phyloP scores from a whole-genome alignment of 73 alveolate genomes.

The Paramecium primaurelia region DNA sequence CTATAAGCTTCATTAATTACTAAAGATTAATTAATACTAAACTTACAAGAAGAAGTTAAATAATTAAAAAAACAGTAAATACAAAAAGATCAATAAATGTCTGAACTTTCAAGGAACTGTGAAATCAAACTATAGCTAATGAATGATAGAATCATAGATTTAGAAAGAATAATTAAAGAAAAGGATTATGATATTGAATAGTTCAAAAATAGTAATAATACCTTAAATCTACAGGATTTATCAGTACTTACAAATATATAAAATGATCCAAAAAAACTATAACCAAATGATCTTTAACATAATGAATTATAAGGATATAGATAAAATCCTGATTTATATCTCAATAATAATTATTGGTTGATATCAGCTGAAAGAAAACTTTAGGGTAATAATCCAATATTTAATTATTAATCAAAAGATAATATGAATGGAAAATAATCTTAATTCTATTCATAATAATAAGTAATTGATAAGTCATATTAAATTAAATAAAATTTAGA shows the following conservation, averaged over 20 bases:
- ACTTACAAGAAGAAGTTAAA: not conserved
- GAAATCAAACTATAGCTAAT: not conserved
- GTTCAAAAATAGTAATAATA: not conserved
- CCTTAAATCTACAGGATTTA: not conserved
- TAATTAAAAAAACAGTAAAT: not conserved
- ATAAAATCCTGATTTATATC: not conserved
- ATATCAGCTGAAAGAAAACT: not conserved
- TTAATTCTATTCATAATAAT: not conserved
- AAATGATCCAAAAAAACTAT: not conserved
- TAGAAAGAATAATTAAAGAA: not conserved
- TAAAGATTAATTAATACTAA: not conserved
- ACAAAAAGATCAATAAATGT: not conserved
- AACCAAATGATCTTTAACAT: not conserved
- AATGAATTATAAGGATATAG: not conserved
- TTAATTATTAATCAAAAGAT: not conserved
- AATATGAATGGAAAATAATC: not conserved
- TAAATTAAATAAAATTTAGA: not conserved
- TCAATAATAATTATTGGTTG: not conserved
- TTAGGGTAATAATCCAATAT: not conserved
- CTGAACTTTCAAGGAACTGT: not conserved
- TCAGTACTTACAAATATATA: not conserved
- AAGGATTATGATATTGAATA: not conserved
- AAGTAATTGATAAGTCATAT: not conserved
- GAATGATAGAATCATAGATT: not conserved
- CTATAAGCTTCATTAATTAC: not conserved